Evolutionary conservation across 345 rosid genomes (phyloP).

Genomic region (Noccaea caerulescens): DNA sequence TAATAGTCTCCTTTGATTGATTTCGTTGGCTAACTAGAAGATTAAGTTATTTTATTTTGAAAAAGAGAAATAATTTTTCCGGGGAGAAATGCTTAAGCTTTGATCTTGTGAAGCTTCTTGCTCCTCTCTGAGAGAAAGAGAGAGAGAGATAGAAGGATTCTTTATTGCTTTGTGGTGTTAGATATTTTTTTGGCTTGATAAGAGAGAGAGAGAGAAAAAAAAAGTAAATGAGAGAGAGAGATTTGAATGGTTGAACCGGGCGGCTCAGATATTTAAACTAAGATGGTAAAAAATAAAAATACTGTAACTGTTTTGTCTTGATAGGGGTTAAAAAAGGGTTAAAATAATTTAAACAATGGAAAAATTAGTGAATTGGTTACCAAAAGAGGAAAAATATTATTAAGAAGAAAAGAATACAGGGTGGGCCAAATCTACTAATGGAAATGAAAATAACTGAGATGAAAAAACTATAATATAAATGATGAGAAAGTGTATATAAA

Average conservation of each 20-base stretch:
- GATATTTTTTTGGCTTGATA: slow-evolving; percentile 55
- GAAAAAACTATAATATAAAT: not conserved
- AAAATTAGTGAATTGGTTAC: slow-evolving; percentile 37
- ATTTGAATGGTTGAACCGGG: slow-evolving; percentile 81
- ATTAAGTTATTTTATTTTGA: slow-evolving; percentile 7
- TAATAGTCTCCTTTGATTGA: slow-evolving; percentile 10
- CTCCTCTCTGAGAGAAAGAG: slow-evolving; percentile 7
- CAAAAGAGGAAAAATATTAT: slow-evolving; percentile 40
- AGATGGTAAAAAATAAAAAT: slow-evolving; percentile 16
- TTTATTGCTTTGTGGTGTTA: slow-evolving; percentile 45
- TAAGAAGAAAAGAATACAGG: slow-evolving; percentile 17
- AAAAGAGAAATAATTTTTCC: slow-evolving; percentile 10
- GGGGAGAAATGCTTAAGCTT: slow-evolving; percentile 19
- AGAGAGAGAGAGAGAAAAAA: slow-evolving; percentile 33
- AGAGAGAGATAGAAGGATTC: slow-evolving; percentile 55
- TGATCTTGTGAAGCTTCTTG: slow-evolving; percentile 31
- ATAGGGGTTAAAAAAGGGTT: not conserved
- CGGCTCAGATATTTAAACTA: slow-evolving; percentile 72
- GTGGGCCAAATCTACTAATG: slow-evolving; percentile 40
- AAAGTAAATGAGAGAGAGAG: slow-evolving; percentile 28
- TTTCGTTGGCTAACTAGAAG: slow-evolving; percentile 8
- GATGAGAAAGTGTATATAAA: not conserved
- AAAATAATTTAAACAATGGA: slow-evolving; percentile 7
- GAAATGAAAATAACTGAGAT: slow-evolving; percentile 18
- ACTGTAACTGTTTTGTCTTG: slow-evolving; percentile 13